Percentiles rank a stretch among this genome's conserved stretches.
phyloP scores from a whole-genome alignment of 805 yeast genomes.

The Ogataea haglerorum region DNA sequence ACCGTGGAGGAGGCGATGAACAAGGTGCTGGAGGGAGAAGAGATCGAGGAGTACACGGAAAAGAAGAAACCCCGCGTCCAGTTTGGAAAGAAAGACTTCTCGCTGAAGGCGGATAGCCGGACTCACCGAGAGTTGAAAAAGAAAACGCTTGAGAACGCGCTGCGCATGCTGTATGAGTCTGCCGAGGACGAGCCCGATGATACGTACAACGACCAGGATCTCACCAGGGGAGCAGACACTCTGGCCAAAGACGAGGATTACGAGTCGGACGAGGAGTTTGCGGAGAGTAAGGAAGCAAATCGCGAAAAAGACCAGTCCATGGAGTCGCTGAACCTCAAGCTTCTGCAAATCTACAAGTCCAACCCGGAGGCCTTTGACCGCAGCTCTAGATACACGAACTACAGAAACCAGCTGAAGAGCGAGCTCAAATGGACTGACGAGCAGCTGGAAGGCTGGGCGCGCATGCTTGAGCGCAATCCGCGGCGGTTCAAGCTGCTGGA shows the following conservation, averaged over 20 bases:
- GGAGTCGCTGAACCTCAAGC: constrained; percentile 47
- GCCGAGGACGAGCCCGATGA: constrained; percentile 90
- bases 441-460: constrained; percentile 91
- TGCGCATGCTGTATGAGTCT: constrained; percentile 60
- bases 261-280: constrained; percentile 27
- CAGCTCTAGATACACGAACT: constrained; percentile 42
- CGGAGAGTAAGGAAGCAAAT: constrained; percentile 12
- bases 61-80: constrained; percentile 21
- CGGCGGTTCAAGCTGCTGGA: constrained; percentile 59
- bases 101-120: constrained; percentile 13
- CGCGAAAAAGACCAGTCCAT: constrained; percentile 26
- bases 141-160: constrained; percentile 52
- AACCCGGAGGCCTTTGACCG: constrained; percentile 49
- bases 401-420: constrained; percentile 48
- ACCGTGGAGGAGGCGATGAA: constrained; percentile 58
- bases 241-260: constrained; percentile 30
- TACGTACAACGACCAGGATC: constrained; percentile 58
- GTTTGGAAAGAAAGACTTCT: constrained; percentile 35
- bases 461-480: constrained; percentile 67
- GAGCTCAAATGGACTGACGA: constrained; percentile 77
- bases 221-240: constrained; percentile 25
- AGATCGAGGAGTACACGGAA: constrained; percentile 33
- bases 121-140: constrained; percentile 47
- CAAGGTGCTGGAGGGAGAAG: constrained; percentile 60
- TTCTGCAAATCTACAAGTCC: constrained; percentile 55